These are phyloP conservation scores for Tricladium varicosporioides DNA, from an alignment of 2,329 filamentous ascomycete genomes.

Conservation along the genomic window DNA sequence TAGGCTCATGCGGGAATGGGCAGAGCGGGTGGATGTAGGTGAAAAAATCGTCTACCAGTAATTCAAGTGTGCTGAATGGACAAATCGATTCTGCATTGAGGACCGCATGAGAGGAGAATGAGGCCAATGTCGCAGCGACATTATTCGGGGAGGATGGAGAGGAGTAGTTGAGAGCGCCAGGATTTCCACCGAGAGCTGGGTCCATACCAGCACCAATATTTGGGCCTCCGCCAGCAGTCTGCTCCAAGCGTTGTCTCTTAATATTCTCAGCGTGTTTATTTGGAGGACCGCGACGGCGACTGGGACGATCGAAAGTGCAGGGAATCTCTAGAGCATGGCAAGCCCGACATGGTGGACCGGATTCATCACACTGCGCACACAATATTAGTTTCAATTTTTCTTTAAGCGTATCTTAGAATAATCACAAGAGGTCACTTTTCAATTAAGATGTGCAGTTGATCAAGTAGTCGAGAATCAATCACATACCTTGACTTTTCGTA, in stretches of 20 bases:
- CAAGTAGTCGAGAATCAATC: conserved; percentile 4
- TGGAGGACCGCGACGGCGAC: conserved; percentile 61
- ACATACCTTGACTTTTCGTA: conserved; percentile 50
- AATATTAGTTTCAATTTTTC: conserved; percentile 8
- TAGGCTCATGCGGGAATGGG: conserved; percentile 77
- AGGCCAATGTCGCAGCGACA: conserved; percentile 32
- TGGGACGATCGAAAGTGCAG: conserved; percentile 65
- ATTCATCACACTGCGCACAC: conserved; percentile 56
- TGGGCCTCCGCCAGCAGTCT: background rate
- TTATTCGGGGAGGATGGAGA: conserved; percentile 33
- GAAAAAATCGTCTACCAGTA: conserved; percentile 78
- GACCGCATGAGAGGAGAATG: conserved; percentile 34
- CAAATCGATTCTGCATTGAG: conserved; percentile 69
- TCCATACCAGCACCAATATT: background rate
- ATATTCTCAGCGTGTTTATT: conserved; percentile 66
- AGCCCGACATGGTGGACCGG: conserved; percentile 63
- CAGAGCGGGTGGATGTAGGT: conserved; percentile 76
- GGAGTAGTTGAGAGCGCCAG: conserved; percentile 19
- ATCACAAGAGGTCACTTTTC: background rate
- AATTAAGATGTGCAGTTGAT: background rate
- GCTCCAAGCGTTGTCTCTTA: conserved; percentile 54
- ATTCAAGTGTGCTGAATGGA: conserved; percentile 63
- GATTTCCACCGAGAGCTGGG: background rate
- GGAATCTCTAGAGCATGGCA: conserved; percentile 64
- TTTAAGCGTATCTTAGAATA: background rate